Base-by-base conservation (phyloP, 1,139 yeast genomes). In the Sugiyamaella japonica region DNA sequence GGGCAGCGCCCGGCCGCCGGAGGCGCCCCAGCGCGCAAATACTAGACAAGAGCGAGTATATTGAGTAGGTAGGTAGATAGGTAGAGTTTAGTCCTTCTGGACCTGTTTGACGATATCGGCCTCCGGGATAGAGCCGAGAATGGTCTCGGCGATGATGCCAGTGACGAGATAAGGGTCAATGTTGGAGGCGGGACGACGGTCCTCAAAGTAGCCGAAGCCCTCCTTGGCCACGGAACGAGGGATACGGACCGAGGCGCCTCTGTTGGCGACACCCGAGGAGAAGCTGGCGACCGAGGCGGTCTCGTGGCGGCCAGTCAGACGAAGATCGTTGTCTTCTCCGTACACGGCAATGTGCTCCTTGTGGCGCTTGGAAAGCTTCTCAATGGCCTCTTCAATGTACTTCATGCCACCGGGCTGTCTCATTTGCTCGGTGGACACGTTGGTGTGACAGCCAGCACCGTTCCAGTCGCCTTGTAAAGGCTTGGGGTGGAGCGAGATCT, bases 391-490 rank as follows among this genome's bases (percentile, higher is more conserved):
- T 70, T 93, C 97, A 71, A 93, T 93, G 75, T 76, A 78, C 78
- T 89, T 87, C 90, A 91, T 89, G 73, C 99, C 99, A 75, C 99
- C 99, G 72, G 90, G 87, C 46, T 73, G 75, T 81, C 99, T 89
- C 98, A 91, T 93, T 53, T 71, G 72, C 76, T 81, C 83, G 68
- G 99, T 93, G 53, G 97, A 90, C 62, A 93, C 98, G 75, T 93
- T 93, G 74, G 99, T 93, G 79, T 93, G 99, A 82, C 98, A 91
- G 70, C 99, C 99, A 74, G 99, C 98, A 80, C 99, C 99, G 76
- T 93, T 93, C 98, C 98, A 93, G 77, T 93, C 98, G 68, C 99
- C 99, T 80, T 86, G 83, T 76, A 90, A 82, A 66, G 97, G 99
- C 83, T 93, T 93, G 76, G 99, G 99, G 82, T 93, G 99, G 86